A percentile compares a stretch with the other conserved stretches of the same genome.
phyloP scores from a whole-genome alignment of 495 filamentous ascomycete genomes.

The Podospora pseudopauciseta region DNA sequence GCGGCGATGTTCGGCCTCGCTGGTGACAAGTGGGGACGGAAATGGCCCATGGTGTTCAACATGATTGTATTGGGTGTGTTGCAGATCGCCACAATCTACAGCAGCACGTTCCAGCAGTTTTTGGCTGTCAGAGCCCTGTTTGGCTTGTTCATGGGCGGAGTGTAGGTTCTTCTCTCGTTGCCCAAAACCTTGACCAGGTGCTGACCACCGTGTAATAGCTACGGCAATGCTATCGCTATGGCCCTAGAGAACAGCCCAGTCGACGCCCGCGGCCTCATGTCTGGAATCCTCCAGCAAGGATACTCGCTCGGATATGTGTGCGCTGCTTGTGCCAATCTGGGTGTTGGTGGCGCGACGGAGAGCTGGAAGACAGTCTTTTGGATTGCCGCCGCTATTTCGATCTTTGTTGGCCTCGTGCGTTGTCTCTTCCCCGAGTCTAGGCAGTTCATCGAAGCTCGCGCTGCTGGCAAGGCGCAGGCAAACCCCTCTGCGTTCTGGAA shows the following conservation, averaged over 20 bases:
- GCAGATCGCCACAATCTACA: constrained; percentile 72
- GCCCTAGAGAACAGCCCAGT: constrained; percentile 71
- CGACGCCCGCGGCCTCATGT: constrained; percentile 69
- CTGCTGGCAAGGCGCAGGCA: constrained; percentile 46
- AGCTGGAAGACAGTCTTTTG: constrained; percentile 65
- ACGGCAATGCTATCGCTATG: constrained; percentile 79
- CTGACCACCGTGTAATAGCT: constrained; percentile 29
- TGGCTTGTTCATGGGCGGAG: constrained; percentile 79
- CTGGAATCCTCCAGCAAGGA: constrained; percentile 72
- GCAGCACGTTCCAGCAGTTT: constrained; percentile 62
- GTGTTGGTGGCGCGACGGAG: constrained; percentile 53
- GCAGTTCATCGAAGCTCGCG: constrained; percentile 64
- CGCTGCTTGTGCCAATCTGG: constrained; percentile 67
- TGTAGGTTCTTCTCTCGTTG: constrained; percentile 32
- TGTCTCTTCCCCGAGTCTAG: constrained; percentile 65
- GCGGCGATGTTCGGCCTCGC: constrained; percentile 68
- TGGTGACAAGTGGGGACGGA: constrained; percentile 71
- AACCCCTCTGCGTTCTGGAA: constrained; percentile 54
- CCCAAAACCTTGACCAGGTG: not conserved
- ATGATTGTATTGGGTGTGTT: constrained; percentile 60
- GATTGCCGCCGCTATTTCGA: constrained; percentile 55
- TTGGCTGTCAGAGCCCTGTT: constrained; percentile 66
- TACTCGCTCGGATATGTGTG: constrained; percentile 73
- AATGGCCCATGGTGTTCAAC: constrained; percentile 76
- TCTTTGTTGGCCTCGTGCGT: constrained; percentile 60